Percentiles rank a stretch among this genome's conserved stretches.
phyloP scores from a whole-genome alignment of 495 filamentous ascomycete genomes.

The Delitschia confertaspora region DNA sequence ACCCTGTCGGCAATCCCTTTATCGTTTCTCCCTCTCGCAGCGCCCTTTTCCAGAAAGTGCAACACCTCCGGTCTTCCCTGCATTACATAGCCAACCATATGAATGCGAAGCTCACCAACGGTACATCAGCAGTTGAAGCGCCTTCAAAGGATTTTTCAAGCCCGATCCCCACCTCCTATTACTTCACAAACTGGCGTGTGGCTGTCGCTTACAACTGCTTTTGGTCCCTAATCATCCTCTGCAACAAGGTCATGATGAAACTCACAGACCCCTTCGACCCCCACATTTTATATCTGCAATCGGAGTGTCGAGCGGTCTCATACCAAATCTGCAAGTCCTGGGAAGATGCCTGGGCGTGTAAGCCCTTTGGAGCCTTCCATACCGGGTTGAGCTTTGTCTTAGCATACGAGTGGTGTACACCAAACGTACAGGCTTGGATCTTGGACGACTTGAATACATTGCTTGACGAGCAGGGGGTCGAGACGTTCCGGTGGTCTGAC shows the following conservation, averaged over 20 bases:
- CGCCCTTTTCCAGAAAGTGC: conserved; percentile 11
- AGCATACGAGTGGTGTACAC: conserved; percentile 15
- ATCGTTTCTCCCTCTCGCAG: not conserved
- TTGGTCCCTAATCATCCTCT: conserved; percentile 21
- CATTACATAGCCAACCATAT: conserved; percentile 2
- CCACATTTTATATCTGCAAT: conserved; percentile 3
- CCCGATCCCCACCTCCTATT: conserved; percentile 10
- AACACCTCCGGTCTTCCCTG: conserved; percentile 6
- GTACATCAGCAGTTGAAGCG: conserved; percentile 7
- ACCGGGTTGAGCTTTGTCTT: conserved; percentile 16
- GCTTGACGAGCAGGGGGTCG: conserved; percentile 13
- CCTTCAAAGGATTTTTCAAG: conserved; percentile 5
- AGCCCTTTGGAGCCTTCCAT: conserved; percentile 21
- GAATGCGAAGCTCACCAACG: conserved; percentile 3
- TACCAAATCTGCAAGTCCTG: conserved; percentile 21
- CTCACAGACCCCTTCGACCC: conserved; percentile 8
- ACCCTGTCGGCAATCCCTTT: not conserved
- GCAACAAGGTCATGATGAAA: conserved; percentile 17
- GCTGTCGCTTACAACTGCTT: conserved; percentile 21
- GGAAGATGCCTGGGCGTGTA: conserved; percentile 21
- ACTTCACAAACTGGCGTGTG: conserved; percentile 18
- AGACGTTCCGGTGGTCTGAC: conserved; percentile 11
- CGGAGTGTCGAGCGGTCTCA: conserved; percentile 11
- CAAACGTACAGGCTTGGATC: conserved; percentile 10
- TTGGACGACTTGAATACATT: conserved; percentile 11